These are phyloP conservation scores for Dalechampia spathulata DNA, from an alignment of 441 rosid species.

Conservation along the genomic window DNA sequence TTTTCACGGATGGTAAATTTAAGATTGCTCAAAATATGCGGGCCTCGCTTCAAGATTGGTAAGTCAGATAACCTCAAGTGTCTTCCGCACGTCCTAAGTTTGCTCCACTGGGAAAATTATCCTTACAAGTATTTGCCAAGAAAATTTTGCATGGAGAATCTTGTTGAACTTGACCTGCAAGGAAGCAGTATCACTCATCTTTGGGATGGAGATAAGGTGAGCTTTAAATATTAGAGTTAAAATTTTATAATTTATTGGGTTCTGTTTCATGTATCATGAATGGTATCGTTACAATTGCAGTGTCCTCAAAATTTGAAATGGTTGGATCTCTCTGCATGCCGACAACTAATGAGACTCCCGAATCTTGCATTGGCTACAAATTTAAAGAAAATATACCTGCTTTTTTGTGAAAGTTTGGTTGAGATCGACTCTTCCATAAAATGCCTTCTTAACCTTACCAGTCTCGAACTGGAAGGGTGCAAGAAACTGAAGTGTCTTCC, in stretches of 20 bases:
- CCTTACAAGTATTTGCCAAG: constrained; percentile 10
- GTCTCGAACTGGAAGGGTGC: background rate
- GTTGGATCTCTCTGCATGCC: background rate
- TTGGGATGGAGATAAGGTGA: constrained; percentile 15
- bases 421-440: background rate
- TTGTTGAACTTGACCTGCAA: constrained; percentile 6
- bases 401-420: background rate
- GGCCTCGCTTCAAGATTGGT: background rate
- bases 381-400: background rate
- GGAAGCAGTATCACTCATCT: constrained; percentile 1
- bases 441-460: background rate
- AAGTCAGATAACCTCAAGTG: background rate
- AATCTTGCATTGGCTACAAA: background rate
- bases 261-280: too few relatives aligned
- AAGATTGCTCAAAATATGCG: constrained; percentile 13
- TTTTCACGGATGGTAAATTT: constrained; percentile 17
- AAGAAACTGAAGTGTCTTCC: background rate
- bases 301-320: background rate
- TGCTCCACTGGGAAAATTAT: constrained; percentile 10
- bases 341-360: background rate
- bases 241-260: too few relatives aligned
- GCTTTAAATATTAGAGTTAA: too few relatives aligned
- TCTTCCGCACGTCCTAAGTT: constrained; percentile 3
- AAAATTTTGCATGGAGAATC: constrained; percentile 1
- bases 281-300: background rate